A percentile compares a stretch with the other conserved stretches of the same genome.
phyloP scores from a whole-genome alignment of 345 rosid species.

The Rhodomyrtus tomentosa region DNA sequence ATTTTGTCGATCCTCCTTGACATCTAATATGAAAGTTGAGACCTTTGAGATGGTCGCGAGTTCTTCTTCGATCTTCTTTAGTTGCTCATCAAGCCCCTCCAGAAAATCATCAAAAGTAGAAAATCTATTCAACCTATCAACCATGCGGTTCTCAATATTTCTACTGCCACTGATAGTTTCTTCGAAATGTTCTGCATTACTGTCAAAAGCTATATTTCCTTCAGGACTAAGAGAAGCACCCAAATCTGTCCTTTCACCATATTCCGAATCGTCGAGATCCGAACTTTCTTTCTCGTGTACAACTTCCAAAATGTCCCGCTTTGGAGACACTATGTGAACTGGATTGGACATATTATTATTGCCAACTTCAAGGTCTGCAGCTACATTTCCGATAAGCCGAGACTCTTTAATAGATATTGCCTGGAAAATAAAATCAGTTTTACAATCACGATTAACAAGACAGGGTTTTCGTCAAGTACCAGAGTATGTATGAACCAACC shows the following conservation, averaged over 20 bases:
- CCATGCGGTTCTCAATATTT: conserved; percentile 12
- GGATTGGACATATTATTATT: conserved; percentile 24
- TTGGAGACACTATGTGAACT: conserved; percentile 61
- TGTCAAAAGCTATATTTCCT: conserved; percentile 1
- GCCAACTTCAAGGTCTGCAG: conserved; percentile 42
- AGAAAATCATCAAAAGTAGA: conserved; percentile 59
- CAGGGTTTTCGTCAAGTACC: neutral
- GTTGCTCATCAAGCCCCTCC: conserved; percentile 48
- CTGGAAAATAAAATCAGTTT: conserved; percentile 39
- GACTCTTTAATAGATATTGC: conserved; percentile 68
- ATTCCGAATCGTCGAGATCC: neutral
- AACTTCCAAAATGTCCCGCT: conserved; percentile 14
- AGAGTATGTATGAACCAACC: neutral
- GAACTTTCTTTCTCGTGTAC: conserved; percentile 5
- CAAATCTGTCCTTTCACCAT: conserved; percentile 9
- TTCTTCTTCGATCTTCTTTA: conserved; percentile 51
- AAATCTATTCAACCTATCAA: conserved; percentile 10
- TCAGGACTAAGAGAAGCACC: conserved; percentile 4
- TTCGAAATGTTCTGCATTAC: conserved; percentile 12
- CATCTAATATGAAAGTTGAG: conserved; percentile 35
- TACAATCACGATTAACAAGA: neutral
- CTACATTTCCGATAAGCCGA: conserved; percentile 58
- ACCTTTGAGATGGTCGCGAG: conserved; percentile 51
- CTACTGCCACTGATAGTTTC: conserved; percentile 6
- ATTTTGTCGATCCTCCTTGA: conserved; percentile 38